Evolutionary conservation across 2,329 filamentous ascomycete species (phyloP), one percentile per base, ranked within the genome.

Genomic region (Aspergillus aculeatinus): DNA sequence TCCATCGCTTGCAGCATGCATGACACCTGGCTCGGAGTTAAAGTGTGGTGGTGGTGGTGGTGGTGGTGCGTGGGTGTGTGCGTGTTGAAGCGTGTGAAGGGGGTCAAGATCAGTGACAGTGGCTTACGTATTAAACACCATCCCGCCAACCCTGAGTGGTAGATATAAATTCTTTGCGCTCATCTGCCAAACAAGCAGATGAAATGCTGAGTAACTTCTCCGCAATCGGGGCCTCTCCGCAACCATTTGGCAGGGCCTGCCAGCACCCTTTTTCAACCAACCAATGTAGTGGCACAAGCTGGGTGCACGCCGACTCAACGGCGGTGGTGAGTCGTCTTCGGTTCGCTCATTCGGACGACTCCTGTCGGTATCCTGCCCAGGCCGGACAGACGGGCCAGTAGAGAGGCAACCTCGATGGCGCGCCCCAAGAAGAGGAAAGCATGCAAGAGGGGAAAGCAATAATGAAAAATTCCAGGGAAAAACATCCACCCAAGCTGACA

Each of bases 341-440:
- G 21, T 27, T 52, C 25, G 27, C n/a, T 11, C 39, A 16, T 35
- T 52, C 55, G 44, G 55, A 25, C 53, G 33, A 51, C 50, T 47
- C 48, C n/a, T 51, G 51, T 48, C 39, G 39, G 51, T 51, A 61
- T 59, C 51, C 56, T 51, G 55, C 50, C 33, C 27, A 57, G 55
- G 52, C 5, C 42, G 12, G 31, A 12, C 33, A 27, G 33, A 25
- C 35, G 42, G 16, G 33, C 51, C 35, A 53, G 51, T 27, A 10
- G 33, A 27, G 35, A 53, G 42, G 33, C 33, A n/a, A 25, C 51
- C 51, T 29, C 21, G 21, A 51, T 60, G 51, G 35, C 23, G 25
- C 31, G 27, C 9, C 27, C 50, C 27, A 12, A 47, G 39, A 54
- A 51, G 19, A 14, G 35, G 9, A 5, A 21, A 35, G n/a, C 7